Base-by-base conservation (phyloP, 805 yeast genomes). In the Yarrowia divulgata region DNA sequence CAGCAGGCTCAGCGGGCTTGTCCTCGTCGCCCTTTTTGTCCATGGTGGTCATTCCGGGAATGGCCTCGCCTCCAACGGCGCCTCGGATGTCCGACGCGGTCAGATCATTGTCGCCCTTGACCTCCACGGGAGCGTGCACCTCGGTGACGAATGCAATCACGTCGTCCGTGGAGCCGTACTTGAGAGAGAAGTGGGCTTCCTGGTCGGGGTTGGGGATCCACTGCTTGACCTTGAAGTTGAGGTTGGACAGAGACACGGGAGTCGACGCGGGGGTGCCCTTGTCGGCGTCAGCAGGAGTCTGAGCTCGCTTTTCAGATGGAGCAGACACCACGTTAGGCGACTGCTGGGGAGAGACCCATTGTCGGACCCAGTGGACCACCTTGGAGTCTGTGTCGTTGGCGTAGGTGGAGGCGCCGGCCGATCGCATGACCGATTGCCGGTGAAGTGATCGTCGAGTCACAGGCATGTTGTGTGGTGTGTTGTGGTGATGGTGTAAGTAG, bases 51-150 rank as follows among this genome's bases (percentile, higher is more conserved):
- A 84, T 77, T 4, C 86, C 85, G 2, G 85, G 83, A 71, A 82
- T 81, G 0, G 85, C 77, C 62, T 80, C 85, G 23, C 80, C 82
- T 9, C 85, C 85, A 7, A 84, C 87, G 7, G 88, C 88, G 13
- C 86, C 88, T 73, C 87, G 80, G 50, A 84, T 84, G 69, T 84
- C 87, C 37, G 79, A 83, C 48, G 81, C 83, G 4, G 82, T 79
- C 23, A 84, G 75, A 8, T 77, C 74, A 8, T 78, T 81, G 45
- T 73, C 76, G 4, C 71, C 68, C 32, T 70, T 69, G 16, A 70
- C 69, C 5, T 73, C 75, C 7, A 68, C 72, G 8, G 14, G 58
- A 62, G 49, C 40, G 67, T 42, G 43, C 71, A 29, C 49, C 45
- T 23, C 64, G 54, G 74, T 75, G 81, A 73, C 75, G 58, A 87